Base-by-base conservation (phyloP, 2,329 filamentous ascomycete genomes). In the Amphichorda felina region DNA sequence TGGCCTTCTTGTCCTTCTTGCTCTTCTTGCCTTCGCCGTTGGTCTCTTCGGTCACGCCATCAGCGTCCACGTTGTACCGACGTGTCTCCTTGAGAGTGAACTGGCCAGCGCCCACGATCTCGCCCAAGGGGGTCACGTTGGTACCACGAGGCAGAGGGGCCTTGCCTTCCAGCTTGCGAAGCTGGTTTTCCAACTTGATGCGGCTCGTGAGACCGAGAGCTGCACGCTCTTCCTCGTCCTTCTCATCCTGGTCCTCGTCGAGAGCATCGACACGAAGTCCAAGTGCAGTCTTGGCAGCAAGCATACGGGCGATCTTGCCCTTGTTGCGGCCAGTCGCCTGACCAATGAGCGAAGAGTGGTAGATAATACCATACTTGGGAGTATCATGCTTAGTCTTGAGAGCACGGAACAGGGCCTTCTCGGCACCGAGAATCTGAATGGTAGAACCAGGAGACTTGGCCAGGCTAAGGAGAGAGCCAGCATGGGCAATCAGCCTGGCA, bases 301-400 rank as follows among this genome's bases (percentile, higher is more conserved):
- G 74, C 70, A 94, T 87, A 72, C 91, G 85, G 29, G 91, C 91
- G 54, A 98, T 94, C 72, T 98, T 98, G 50, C 91, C 91, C 79
- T 98, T 98, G 71, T 96, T 96, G 69, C 86, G 89, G 51, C 91
- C 91, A 15, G 85, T 94, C 21, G 91, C 91, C 66, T 98, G 91
- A 30, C 91, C 93, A 45, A 98, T 93, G 31, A 98, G 75, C 19
- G 85, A 91, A 33, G 84, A 82, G 61, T 94, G 83, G 65, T 91
- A 93, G 57, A 93, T 85, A 45, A 94, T 72, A 72, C 91, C 91
- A 53, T 96, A 98, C 64, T 96, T 98, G 55, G 91, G 91, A 27
- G 91, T 98, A 55, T 95, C 87, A 61, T 96, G 89, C 73, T 98
- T 96, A 34, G 91, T 98, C 76, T 98, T 98, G 44, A 98, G 72